Base-by-base conservation (phyloP, 2,329 filamentous ascomycete species). In the Microdochium nivale region DNA sequence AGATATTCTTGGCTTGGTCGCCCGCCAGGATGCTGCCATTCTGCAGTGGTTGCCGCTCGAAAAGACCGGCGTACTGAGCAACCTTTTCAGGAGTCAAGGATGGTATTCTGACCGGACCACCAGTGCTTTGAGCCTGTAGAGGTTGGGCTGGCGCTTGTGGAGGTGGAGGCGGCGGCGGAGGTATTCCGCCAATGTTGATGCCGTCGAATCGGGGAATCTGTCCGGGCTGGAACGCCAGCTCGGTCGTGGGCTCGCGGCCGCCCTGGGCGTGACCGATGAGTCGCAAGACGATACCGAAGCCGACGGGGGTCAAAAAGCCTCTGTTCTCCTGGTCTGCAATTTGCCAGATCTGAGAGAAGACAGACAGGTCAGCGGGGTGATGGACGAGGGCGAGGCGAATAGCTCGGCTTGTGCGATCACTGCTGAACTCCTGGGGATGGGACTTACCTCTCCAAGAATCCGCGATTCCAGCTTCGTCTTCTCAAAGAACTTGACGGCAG, bases 401-500 rank as follows among this genome's bases (percentile, higher is more conserved):
- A 23, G 16, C 13, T 24, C 19, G 16, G 19, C 3, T 44, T 13
- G 19, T 44, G 40, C 40, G 14, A 16, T 3, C n/a, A 5, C 19
- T 5, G 16, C 40, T 8, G 16, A 19, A 16, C 8, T 3, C 23
- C 43, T 49, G 44, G 32, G 25, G 43, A 40, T 24, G 21, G 21
- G 53, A 35, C 27, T 23, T 21, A 92, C 88, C 81, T 95, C 86
- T 69, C 92, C 94, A 54, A 99, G 78, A 48, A 94, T 79, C 55
- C 88, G 84, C 51, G 91, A 89, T 55, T 92, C 84, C 48, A 99
- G 78, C 60, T 88, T 86, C 47, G 94, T 97, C 77, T 94, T 94
- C 71, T 97, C 91, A 66, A 99, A 99, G 76, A 99, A 97, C 67
- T 90, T 89, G 68, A 99, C 91, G 53, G 94, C 94, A 55, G 95